Conservation (phyloP, 768 basidiomycete species). For the Russula emetica region DNA sequence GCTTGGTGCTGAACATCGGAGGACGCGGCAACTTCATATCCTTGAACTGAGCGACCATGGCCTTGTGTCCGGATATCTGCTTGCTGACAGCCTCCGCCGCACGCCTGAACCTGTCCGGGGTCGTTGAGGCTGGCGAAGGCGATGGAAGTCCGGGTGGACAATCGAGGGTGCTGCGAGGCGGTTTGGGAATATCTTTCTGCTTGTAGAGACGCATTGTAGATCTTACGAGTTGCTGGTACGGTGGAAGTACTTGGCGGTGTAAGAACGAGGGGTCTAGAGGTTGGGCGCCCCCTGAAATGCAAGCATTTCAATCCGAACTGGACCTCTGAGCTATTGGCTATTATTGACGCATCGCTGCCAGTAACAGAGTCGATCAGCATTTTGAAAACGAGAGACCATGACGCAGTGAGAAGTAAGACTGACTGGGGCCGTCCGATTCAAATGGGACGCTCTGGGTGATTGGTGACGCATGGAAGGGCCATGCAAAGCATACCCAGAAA, state of each 20-base stretch:
- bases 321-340: not conserved
- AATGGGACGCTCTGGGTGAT: too few species aligned
- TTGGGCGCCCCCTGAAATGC: not conserved
- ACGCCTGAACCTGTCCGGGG: slow-evolving; percentile 6
- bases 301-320: slow-evolving; percentile 6
- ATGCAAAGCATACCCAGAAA: too few species aligned
- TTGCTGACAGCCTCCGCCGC: slow-evolving; percentile 20
- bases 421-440: too few species aligned
- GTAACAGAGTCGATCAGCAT: not conserved
- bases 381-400: too few species aligned
- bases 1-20: slow-evolving; percentile 10
- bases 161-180: not conserved
- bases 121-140: not conserved
- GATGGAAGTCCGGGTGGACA: not conserved
- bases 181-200: slow-evolving; percentile 5
- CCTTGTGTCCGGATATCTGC: slow-evolving; percentile 16
- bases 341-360: not conserved
- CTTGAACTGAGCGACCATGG: slow-evolving; percentile 22
- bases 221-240: slow-evolving; percentile 21
- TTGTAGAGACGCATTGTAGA: slow-evolving; percentile 24
- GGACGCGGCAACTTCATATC: slow-evolving; percentile 10
- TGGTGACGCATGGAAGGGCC: too few species aligned
- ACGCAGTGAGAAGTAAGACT: too few species aligned
- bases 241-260: slow-evolving; percentile 14
- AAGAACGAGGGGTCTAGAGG: slow-evolving; percentile 11